Evolutionary conservation across 2,329 filamentous ascomycete species (phyloP).

Genomic region (Stachybotrys chartarum): DNA sequence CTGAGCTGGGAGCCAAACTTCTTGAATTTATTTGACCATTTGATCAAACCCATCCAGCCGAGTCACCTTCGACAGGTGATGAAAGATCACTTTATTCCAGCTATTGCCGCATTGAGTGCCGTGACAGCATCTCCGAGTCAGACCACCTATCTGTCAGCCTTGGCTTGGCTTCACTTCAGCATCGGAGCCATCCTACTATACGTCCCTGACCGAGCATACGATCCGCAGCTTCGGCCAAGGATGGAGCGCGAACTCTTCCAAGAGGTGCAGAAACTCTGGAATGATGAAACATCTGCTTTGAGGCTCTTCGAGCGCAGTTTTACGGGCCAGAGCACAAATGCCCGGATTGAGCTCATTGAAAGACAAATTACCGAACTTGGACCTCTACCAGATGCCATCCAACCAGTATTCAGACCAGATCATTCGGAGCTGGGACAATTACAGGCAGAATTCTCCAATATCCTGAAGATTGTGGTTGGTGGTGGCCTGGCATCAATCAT

Average conservation of each 20-base stretch:
- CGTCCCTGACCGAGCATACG: slow-evolving; percentile 78
- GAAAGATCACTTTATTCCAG: slow-evolving; percentile 36
- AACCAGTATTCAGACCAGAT: slow-evolving; percentile 64
- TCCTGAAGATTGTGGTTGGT: slow-evolving; percentile 58
- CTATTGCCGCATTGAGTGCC: slow-evolving; percentile 34
- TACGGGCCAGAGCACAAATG: slow-evolving; percentile 59
- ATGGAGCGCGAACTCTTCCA: slow-evolving; percentile 56
- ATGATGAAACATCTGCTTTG: slow-evolving; percentile 52
- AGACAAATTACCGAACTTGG: slow-evolving; percentile 58
- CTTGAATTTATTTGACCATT: slow-evolving; percentile 10
- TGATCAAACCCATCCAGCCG: slow-evolving; percentile 17
- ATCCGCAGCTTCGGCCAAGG: slow-evolving; percentile 62
- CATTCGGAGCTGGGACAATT: slow-evolving; percentile 61
- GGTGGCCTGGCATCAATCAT: slow-evolving; percentile 32
- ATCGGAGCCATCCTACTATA: slow-evolving; percentile 70
- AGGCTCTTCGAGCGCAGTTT: slow-evolving; percentile 58
- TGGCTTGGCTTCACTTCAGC: slow-evolving; percentile 72
- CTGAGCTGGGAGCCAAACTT: slow-evolving; percentile 1
- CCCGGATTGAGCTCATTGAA: slow-evolving; percentile 58
- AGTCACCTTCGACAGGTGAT: slow-evolving; percentile 30
- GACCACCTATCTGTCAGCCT: slow-evolving; percentile 26
- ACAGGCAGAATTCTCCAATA: slow-evolving; percentile 75
- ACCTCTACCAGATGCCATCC: slow-evolving; percentile 54
- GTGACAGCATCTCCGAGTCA: slow-evolving; percentile 9
- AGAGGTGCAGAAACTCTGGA: slow-evolving; percentile 48